phyloP scores from a whole-genome alignment of 805 yeast species.

The Aciculoconidium aculeatum region DNA sequence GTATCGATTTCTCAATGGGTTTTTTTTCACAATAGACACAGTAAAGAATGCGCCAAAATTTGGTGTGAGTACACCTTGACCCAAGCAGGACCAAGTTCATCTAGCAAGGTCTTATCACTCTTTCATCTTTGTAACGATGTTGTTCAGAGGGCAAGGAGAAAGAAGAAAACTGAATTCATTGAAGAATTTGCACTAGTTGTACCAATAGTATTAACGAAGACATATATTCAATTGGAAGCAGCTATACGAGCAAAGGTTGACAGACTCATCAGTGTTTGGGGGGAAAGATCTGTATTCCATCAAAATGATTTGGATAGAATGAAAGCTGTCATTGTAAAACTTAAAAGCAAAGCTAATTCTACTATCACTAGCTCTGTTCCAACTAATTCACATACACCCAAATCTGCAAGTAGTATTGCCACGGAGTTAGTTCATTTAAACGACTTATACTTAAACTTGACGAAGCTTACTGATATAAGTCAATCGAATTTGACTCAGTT shows the following conservation, averaged over 20 bases:
- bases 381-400: too few relatives aligned
- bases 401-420: too few relatives aligned
- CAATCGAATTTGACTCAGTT: constrained; percentile 35
- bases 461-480: constrained; percentile 19
- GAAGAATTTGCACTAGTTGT: constrained; percentile 49
- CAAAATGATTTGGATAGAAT: constrained; percentile 21
- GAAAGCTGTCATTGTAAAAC: constrained; percentile 17
- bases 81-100: constrained; percentile 7
- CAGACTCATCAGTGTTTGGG: constrained; percentile 54
- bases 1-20: constrained; percentile 73
- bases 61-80: constrained; percentile 42
- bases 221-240: constrained; percentile 25
- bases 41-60: constrained; percentile 43
- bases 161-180: constrained; percentile 52
- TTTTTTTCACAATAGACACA: constrained; percentile 59
- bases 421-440: constrained; percentile 31
- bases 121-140: constrained; percentile 77
- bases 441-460: constrained; percentile 22
- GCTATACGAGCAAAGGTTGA: constrained; percentile 42
- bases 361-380: too few relatives aligned
- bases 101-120: constrained; percentile 45
- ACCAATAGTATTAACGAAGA: constrained; percentile 33
- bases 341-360: too few relatives aligned
- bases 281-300: constrained; percentile 43
- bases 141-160: constrained; percentile 69